Evolutionary conservation across 2,329 filamentous ascomycete genomes (phyloP).

Genomic region (Sarocladium brachiariae): DNA sequence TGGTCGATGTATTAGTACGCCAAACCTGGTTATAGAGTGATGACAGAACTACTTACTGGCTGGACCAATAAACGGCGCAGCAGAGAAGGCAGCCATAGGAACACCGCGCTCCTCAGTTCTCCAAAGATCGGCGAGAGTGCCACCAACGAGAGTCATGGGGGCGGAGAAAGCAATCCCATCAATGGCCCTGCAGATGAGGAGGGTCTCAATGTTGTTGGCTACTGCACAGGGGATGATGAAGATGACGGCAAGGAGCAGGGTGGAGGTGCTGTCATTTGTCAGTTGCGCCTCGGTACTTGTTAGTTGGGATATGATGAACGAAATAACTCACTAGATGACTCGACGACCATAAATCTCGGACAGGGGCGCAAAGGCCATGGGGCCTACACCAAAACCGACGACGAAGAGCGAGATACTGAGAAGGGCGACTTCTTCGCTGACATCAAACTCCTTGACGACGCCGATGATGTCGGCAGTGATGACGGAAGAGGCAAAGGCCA

Average conservation of each 20-base stretch:
- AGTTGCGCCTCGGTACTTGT: constrained; percentile 8
- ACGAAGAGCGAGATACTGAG: constrained; percentile 72
- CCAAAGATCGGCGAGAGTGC: constrained; percentile 80
- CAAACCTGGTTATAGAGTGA: not conserved
- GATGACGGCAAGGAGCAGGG: constrained; percentile 62
- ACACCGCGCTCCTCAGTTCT: constrained; percentile 75
- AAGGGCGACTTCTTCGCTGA: constrained; percentile 66
- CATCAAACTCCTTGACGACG: constrained; percentile 55
- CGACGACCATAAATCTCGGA: constrained; percentile 69
- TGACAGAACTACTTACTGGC: constrained; percentile 41
- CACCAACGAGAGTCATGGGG: constrained; percentile 80
- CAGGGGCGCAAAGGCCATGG: constrained; percentile 72
- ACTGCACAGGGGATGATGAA: constrained; percentile 79
- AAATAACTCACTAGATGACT: constrained; percentile 53
- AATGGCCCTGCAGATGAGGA: constrained; percentile 69
- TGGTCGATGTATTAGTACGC: constrained; percentile 14
- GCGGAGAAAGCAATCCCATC: constrained; percentile 81
- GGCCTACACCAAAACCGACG: constrained; percentile 73
- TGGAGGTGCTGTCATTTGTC: constrained; percentile 39
- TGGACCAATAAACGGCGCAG: constrained; percentile 76
- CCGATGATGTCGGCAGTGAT: constrained; percentile 70
- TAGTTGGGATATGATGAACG: too few species aligned
- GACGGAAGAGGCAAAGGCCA: constrained; percentile 64
- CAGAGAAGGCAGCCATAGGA: constrained; percentile 79
- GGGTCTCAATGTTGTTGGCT: constrained; percentile 65